Evolutionary conservation across 2,329 filamentous ascomycete genomes (phyloP).

Genomic region (Cladosporium sp.): DNA sequence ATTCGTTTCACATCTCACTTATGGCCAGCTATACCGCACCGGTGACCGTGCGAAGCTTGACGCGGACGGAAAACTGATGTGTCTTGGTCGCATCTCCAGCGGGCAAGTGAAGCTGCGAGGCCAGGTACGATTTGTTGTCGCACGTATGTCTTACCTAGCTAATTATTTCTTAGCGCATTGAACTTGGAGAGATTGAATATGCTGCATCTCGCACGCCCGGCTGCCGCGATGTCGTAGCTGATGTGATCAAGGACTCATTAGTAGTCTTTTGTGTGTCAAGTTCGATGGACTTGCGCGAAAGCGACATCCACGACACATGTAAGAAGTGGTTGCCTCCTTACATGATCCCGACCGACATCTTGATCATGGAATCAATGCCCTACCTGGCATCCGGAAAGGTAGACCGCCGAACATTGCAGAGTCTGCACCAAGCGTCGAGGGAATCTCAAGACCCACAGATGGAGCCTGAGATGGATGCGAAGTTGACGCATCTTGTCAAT

Average conservation of each 20-base stretch:
- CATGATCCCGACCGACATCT: conserved; percentile 78
- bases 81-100: conserved; percentile 73
- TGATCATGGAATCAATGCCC: conserved; percentile 66
- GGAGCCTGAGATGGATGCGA: conserved; percentile 31
- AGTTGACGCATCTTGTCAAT: conserved; percentile 18
- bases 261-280: conserved; percentile 71
- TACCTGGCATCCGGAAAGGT: conserved; percentile 81
- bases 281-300: conserved; percentile 37
- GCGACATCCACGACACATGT: conserved; percentile 60
- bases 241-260: conserved; percentile 67
- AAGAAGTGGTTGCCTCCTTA: conserved; percentile 74
- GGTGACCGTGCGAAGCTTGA: conserved; percentile 77
- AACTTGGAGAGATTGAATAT: conserved; percentile 63
- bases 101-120: conserved; percentile 87
- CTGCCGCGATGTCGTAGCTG: conserved; percentile 66
- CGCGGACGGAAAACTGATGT: conserved; percentile 72
- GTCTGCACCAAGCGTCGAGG: conserved; percentile 49
- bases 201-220: conserved; percentile 61
- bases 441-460: conserved; percentile 9
- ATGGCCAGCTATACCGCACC: conserved; percentile 76
- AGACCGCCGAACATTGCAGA: conserved; percentile 65
- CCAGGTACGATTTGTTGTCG: conserved; percentile 70
- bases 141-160: background rate
- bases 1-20: conserved; percentile 65
- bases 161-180: conserved; percentile 55